Evolutionary conservation across 2,329 filamentous ascomycete species (phyloP).

Genomic region (Fusarium sp.): DNA sequence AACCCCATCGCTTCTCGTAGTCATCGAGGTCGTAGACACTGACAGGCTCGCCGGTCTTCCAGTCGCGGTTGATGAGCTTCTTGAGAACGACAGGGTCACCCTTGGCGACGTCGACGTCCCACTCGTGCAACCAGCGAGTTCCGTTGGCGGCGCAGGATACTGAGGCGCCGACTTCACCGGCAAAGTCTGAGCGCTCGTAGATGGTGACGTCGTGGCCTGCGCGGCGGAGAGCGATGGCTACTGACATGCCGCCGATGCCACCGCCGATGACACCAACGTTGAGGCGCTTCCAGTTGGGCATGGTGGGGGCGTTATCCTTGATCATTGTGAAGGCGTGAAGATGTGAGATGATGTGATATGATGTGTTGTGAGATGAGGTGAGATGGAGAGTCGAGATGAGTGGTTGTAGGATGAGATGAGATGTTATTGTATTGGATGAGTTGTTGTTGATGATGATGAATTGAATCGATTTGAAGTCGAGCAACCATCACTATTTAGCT

Average conservation of each 20-base stretch:
- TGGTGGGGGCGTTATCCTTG: slow-evolving; percentile 19
- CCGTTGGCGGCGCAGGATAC: slow-evolving; percentile 76
- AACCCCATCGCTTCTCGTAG: slow-evolving; percentile 72
- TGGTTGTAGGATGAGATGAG: neutral
- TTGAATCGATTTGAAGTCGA: slow-evolving; percentile 1
- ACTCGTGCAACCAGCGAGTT: slow-evolving; percentile 74
- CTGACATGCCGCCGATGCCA: slow-evolving; percentile 59
- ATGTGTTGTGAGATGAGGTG: no score
- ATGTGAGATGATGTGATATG: no score
- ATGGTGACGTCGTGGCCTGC: slow-evolving; percentile 63
- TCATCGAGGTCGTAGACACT: slow-evolving; percentile 71
- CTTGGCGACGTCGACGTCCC: slow-evolving; percentile 70
- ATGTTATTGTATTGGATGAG: neutral
- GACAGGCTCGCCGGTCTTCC: slow-evolving; percentile 72
- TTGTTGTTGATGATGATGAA: neutral
- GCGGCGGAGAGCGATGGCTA: slow-evolving; percentile 57
- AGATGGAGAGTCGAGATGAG: neutral
- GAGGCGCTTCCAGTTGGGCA: slow-evolving; percentile 55
- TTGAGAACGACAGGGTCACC: slow-evolving; percentile 72
- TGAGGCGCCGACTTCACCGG: slow-evolving; percentile 73
- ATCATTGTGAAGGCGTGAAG: slow-evolving; percentile 10
- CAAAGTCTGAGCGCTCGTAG: slow-evolving; percentile 73
- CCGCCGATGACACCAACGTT: slow-evolving; percentile 56
- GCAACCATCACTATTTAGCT: slow-evolving; percentile 33
- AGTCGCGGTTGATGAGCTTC: slow-evolving; percentile 75